Percentiles rank a stretch among this genome's conserved stretches.
These are phyloP conservation scores for Sclerotinia sclerotiorum DNA, from an alignment of 2,329 filamentous ascomycete genomes.

Conservation along the genomic window DNA sequence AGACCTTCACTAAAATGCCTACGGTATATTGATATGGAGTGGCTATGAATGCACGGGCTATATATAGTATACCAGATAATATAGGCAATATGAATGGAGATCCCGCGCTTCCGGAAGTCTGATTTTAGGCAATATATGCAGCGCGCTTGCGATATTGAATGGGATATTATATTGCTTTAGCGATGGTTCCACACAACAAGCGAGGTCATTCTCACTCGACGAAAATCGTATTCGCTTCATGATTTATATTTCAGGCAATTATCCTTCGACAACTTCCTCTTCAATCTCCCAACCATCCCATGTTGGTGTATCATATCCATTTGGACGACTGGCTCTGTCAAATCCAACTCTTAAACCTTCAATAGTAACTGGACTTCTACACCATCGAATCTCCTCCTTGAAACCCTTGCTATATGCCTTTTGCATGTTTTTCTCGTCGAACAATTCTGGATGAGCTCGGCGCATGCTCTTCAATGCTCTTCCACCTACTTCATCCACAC, in stretches of 20 bases:
- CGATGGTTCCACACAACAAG: slow-evolving; percentile 16
- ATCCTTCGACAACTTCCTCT: slow-evolving; percentile 33
- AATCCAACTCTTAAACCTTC: slow-evolving; percentile 38
- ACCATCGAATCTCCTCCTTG: slow-evolving; percentile 38
- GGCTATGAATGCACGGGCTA: neutral
- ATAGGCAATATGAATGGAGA: slow-evolving; percentile 22
- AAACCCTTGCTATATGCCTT: slow-evolving; percentile 36
- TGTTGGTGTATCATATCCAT: slow-evolving; percentile 50
- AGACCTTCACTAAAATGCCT: neutral
- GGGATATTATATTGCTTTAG: neutral
- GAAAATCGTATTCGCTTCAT: neutral
- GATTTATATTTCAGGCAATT: neutral
- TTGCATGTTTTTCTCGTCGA: slow-evolving; percentile 38
- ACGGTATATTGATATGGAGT: neutral
- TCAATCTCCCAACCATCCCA: slow-evolving; percentile 44
- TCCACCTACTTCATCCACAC: slow-evolving; percentile 39
- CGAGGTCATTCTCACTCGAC: neutral
- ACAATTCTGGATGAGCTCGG: slow-evolving; percentile 37
- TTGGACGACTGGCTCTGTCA: slow-evolving; percentile 45
- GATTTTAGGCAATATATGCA: slow-evolving; percentile 18
- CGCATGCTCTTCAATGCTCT: slow-evolving; percentile 37
- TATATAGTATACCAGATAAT: neutral
- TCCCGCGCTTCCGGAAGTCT: slow-evolving; percentile 18
- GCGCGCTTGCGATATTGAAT: slow-evolving; percentile 20
- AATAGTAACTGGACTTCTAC: slow-evolving; percentile 37